phyloP scores from a whole-genome alignment of 2,329 filamentous ascomycete genomes.

The Eutypella sp. region DNA sequence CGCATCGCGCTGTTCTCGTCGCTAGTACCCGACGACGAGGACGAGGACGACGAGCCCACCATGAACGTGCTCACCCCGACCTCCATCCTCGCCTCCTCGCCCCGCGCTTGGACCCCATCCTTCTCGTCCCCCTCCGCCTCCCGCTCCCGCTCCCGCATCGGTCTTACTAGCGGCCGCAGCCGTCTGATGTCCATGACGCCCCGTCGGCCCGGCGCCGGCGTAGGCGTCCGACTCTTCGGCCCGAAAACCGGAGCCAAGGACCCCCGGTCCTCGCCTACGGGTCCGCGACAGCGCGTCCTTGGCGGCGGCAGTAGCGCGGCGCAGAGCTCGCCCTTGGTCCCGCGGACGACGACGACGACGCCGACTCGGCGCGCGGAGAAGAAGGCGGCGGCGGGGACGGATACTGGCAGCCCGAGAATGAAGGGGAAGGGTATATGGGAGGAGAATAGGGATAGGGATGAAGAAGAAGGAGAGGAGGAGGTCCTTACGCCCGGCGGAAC shows the following conservation, averaged over 20 bases:
- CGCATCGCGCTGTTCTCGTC: conserved; percentile 18
- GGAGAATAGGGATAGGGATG: background rate
- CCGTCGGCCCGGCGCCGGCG: background rate
- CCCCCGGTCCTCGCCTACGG: background rate
- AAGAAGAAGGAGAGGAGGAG: too few relatives aligned
- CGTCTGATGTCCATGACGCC: background rate
- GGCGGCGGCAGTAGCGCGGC: conserved; percentile 2
- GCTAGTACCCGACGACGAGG: conserved; percentile 15
- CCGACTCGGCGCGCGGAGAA: background rate
- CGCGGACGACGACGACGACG: conserved; percentile 15
- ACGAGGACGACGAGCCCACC: conserved; percentile 17
- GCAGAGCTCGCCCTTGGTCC: conserved; percentile 25
- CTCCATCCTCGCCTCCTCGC: too few relatives aligned
- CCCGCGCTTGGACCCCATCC: background rate
- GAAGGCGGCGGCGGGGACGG: background rate
- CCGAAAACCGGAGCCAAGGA: too few relatives aligned
- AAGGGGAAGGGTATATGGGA: too few relatives aligned
- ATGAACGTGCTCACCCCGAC: conserved; percentile 11
- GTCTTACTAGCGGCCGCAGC: too few relatives aligned
- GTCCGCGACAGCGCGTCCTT: background rate
- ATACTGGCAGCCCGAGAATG: too few relatives aligned
- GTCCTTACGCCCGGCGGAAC: too few relatives aligned
- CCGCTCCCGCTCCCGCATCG: background rate
- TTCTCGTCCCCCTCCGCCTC: background rate
- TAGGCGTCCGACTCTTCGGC: conserved; percentile 6